Evolutionary conservation across 305 asterid genomes (phyloP), one percentile per base, ranked within the genome.

Genomic region (Euphrasia arctica): DNA sequence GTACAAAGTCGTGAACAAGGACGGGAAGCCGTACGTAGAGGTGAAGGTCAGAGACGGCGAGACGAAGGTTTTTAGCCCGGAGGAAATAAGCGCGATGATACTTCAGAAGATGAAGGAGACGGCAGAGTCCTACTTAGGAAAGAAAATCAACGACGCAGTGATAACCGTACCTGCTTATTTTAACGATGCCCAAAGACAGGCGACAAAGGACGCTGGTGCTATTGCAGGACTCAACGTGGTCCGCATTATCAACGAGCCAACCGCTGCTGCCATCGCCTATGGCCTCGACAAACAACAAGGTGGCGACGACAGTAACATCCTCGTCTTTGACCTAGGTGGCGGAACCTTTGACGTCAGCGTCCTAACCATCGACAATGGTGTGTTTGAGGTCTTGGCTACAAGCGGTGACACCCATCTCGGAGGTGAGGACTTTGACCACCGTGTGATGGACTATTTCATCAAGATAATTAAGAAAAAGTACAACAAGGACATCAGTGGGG

Each of bases 61-160:
- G 32, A 60, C 34, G 14, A 70, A 70, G 69, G 61, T 60, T 0
- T 70, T 70, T 32, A 74, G 75, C 36, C 78, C 78, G 0, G 79
- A 74, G 69, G 75, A 74, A 60, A 70, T 70, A 10, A 69, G 69
- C 32, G 64, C 79, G 1, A 70, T 74, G 79, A 31, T 65, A 43
- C 50, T 74, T 0, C 56, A 27, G 9, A 70, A 49, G 28, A 70
- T 74, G 79, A 74, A 70, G 48, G 72, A 74, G 42, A 66, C 70
- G 2, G 10, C 43, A 6, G 43, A 39, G 43, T 39, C 43, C 9
- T 39, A 39, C 43, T 39, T 39, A 1, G 75, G 79, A 5, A 45
- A 74, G 54, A 56, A 55, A 6, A 31, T 70, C 6, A 60, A 61
- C 1, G 25, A 56, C 11, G 79, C 75, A 3, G 79, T 74, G 2